A percentile compares a stretch with the other conserved stretches of the same genome.
These are phyloP conservation scores for Cutaneotrichosporon sp. DNA, from an alignment of 1,284 basidiomycete species.

Conservation along the genomic window DNA sequence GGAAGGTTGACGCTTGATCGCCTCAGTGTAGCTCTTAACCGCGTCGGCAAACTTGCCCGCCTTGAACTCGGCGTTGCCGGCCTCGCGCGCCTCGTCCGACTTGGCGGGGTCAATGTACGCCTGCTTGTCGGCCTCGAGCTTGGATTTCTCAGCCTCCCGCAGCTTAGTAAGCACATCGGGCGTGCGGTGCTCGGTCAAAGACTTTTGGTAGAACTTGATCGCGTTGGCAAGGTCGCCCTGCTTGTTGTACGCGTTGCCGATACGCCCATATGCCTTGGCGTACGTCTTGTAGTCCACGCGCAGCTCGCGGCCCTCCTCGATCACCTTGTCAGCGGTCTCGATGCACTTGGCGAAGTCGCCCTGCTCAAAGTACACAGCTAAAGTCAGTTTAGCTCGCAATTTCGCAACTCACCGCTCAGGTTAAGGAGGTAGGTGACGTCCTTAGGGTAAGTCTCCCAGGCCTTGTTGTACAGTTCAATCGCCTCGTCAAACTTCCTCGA, in stretches of 20 bases:
- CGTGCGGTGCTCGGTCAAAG: conserved; percentile 93
- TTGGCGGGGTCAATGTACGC: conserved; percentile 87
- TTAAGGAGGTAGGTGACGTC: conserved; percentile 93
- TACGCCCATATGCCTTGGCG: conserved; percentile 76
- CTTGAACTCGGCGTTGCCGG: conserved; percentile 92
- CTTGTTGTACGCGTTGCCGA: conserved; percentile 79
- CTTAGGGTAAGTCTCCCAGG: conserved; percentile 90
- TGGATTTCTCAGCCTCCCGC: conserved; percentile 71
- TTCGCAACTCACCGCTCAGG: conserved; percentile 60
- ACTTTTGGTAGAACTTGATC: conserved; percentile 86
- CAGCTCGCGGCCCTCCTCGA: conserved; percentile 77
- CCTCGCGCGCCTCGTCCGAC: conserved; percentile 78
- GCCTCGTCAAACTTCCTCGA: conserved; percentile 72
- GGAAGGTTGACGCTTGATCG: conserved; percentile 88
- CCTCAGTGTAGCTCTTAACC: conserved; percentile 89
- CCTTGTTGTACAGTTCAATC: conserved; percentile 67
- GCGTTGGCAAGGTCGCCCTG: conserved; percentile 72
- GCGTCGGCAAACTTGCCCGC: conserved; percentile 83
- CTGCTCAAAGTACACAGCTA: conserved; percentile 90
- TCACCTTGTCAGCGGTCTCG: conserved; percentile 86
- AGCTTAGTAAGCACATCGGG: conserved; percentile 89
- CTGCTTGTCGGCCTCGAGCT: conserved; percentile 68
- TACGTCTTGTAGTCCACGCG: conserved; percentile 57
- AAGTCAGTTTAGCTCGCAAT: neutral
- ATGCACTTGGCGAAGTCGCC: conserved; percentile 87